Conservation (phyloP, 2,329 filamentous ascomycete genomes). For the Chrysoporthe austroafricana region DNA sequence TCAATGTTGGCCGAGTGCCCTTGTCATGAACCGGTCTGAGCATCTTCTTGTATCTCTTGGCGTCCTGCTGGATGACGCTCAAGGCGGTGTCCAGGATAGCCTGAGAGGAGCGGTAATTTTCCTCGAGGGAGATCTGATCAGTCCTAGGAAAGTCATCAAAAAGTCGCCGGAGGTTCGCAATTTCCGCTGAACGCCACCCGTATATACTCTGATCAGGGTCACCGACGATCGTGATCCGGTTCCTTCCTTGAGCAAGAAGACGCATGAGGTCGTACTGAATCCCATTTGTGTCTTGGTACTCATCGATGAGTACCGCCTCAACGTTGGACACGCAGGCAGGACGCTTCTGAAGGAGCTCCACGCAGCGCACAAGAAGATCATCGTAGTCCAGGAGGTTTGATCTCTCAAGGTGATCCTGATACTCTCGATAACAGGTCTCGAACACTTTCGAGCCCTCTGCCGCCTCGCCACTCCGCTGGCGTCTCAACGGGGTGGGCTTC, state of each 20-base stretch:
- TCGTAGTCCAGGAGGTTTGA: constrained; percentile 94
- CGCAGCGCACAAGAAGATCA: constrained; percentile 83
- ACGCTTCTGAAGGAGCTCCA: constrained; percentile 73
- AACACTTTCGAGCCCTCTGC: constrained; percentile 59
- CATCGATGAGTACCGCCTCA: constrained; percentile 89
- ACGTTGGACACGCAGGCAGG: constrained; percentile 87
- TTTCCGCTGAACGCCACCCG: constrained; percentile 91
- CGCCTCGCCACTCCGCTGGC: constrained; percentile 45
- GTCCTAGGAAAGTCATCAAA: constrained; percentile 76
- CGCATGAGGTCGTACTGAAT: constrained; percentile 95
- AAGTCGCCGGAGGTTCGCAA: constrained; percentile 82
- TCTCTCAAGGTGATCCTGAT: constrained; percentile 73
- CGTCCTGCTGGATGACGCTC: constrained; percentile 89
- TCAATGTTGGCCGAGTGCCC: constrained; percentile 79
- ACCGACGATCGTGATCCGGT: constrained; percentile 90
- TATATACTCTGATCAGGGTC: constrained; percentile 99
- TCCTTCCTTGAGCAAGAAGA: constrained; percentile 73
- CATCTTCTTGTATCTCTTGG: constrained; percentile 75
- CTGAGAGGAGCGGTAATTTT: constrained; percentile 92
- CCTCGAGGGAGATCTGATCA: constrained; percentile 81
- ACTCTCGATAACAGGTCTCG: constrained; percentile 70
- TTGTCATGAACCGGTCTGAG: constrained; percentile 79
- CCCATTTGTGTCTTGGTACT: constrained; percentile 96
- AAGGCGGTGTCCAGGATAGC: constrained; percentile 81
- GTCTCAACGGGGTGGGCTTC: constrained; percentile 32